A percentile compares a stretch with the other conserved stretches of the same genome.
Conservation (phyloP, 345 rosid genomes). For the Cardamine chenopodiifolia region DNA sequence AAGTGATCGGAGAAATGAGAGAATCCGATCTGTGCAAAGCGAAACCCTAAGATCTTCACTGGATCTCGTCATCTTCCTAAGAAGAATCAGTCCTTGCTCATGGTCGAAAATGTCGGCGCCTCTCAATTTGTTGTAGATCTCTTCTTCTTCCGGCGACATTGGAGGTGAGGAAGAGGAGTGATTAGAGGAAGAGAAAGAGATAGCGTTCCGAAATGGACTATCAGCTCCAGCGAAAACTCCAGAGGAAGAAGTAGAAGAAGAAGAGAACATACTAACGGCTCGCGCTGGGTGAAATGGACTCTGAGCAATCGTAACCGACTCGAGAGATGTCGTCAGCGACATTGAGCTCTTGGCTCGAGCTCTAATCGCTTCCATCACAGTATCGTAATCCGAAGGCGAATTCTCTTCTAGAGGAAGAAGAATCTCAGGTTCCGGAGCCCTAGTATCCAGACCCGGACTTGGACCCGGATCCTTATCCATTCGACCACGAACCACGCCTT, state of each 20-base stretch:
- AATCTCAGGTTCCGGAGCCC: constrained; percentile 65
- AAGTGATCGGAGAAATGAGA: constrained; percentile 57
- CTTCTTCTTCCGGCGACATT: constrained; percentile 58
- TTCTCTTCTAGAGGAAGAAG: constrained; percentile 59
- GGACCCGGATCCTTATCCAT: constrained; percentile 41
- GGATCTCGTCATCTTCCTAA: constrained; percentile 67
- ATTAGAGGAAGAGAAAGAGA: constrained; percentile 37
- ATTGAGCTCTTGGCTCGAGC: constrained; percentile 37
- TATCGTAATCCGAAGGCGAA: constrained; percentile 50
- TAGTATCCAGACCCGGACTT: constrained; percentile 32
- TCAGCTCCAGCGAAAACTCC: constrained; percentile 46
- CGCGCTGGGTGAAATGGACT: constrained; percentile 53
- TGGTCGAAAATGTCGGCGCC: constrained; percentile 58
- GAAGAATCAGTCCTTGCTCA: constrained; percentile 59
- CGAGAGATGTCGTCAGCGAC: constrained; percentile 59
- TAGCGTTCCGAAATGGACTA: constrained; percentile 37
- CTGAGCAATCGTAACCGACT: constrained; percentile 53
- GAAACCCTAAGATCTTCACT: constrained; percentile 52
- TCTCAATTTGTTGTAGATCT: constrained; percentile 50
- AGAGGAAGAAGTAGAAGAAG: constrained; percentile 61
- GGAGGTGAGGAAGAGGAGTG: constrained; percentile 38
- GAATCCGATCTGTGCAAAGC: constrained; percentile 59
- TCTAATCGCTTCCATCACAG: constrained; percentile 57
- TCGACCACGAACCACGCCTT: constrained; percentile 50
- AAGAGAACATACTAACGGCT: constrained; percentile 62